phyloP scores from a whole-genome alignment of 805 yeast species.

The Maudiozyma turicensis region DNA sequence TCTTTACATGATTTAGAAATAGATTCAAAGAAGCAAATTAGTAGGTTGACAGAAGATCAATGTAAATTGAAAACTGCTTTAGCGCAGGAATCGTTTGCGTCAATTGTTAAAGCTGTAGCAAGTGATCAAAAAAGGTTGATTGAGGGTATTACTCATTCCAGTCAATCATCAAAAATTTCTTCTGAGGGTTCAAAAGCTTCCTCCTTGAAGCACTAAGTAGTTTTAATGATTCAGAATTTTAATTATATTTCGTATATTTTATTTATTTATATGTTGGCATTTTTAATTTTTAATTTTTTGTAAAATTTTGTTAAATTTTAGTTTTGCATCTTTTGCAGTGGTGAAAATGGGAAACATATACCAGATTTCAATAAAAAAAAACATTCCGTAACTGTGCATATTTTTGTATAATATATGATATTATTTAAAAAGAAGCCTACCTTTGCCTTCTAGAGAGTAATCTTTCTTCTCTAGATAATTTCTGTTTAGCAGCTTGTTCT shows the following conservation, averaged over 20 bases:
- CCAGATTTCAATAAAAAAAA: too few relatives aligned
- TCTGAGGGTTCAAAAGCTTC: neutral
- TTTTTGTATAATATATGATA: too few relatives aligned
- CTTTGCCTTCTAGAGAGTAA: neutral
- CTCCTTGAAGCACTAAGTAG: neutral
- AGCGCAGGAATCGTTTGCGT: conserved; percentile 52
- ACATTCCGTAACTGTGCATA: too few relatives aligned
- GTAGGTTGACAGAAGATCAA: conserved; percentile 7
- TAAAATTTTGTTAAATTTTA: too few relatives aligned
- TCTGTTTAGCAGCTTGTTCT: neutral
- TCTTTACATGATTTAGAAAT: conserved; percentile 11
- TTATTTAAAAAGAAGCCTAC: neutral
- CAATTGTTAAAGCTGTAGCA: conserved; percentile 59
- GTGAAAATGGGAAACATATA: too few relatives aligned
- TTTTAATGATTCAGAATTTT: neutral
- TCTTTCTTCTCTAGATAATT: neutral
- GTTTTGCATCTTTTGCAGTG: too few relatives aligned
- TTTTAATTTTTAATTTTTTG: too few relatives aligned
- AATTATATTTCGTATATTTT: neutral
- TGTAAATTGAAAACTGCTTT: conserved; percentile 31
- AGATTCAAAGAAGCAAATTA: conserved; percentile 5
- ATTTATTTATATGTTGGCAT: too few relatives aligned
- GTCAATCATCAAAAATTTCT: neutral
- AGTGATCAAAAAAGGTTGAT: conserved; percentile 41
- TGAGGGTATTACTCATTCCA: conserved; percentile 10